A percentile compares a stretch with the other conserved stretches of the same genome.
Conservation (phyloP, 495 filamentous ascomycete genomes). For the Aspergillus heteromorphus region DNA sequence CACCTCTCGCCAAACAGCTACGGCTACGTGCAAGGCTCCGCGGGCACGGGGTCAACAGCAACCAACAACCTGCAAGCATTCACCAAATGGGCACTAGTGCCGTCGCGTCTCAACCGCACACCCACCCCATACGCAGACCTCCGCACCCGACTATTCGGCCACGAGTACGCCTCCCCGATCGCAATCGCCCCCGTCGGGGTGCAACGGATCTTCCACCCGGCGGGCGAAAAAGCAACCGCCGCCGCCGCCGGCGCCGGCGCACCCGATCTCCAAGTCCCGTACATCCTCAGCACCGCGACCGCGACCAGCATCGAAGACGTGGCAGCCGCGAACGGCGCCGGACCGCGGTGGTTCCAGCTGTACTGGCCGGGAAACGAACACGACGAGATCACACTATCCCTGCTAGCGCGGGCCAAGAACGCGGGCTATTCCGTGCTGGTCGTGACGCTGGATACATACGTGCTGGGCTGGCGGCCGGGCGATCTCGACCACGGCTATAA, state of each 20-base stretch:
- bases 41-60: conserved; percentile 32
- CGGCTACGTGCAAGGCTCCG: conserved; percentile 34
- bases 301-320: conserved; percentile 39
- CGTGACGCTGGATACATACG: conserved; percentile 59
- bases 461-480: conserved; percentile 51
- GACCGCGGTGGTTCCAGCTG: conserved; percentile 52
- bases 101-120: conserved; percentile 23
- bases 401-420: conserved; percentile 49
- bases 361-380: conserved; percentile 52
- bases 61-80: conserved; percentile 38
- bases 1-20: conserved; percentile 27
- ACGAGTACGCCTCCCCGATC: conserved; percentile 32
- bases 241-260: conserved; percentile 27
- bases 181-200: conserved; percentile 51
- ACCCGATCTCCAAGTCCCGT: conserved; percentile 36
- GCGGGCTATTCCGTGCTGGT: conserved; percentile 51
- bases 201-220: conserved; percentile 45
- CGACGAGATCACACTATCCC: conserved; percentile 45
- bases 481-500: conserved; percentile 52
- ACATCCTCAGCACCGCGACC: conserved; percentile 46
- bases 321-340: conserved; percentile 31
- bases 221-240: conserved; percentile 41
- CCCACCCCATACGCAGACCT: conserved; percentile 12
- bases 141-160: conserved; percentile 16
- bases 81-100: conserved; percentile 32